phyloP scores from a whole-genome alignment of 2,329 filamentous ascomycete species.

The Colletotrichum higginsianum region DNA sequence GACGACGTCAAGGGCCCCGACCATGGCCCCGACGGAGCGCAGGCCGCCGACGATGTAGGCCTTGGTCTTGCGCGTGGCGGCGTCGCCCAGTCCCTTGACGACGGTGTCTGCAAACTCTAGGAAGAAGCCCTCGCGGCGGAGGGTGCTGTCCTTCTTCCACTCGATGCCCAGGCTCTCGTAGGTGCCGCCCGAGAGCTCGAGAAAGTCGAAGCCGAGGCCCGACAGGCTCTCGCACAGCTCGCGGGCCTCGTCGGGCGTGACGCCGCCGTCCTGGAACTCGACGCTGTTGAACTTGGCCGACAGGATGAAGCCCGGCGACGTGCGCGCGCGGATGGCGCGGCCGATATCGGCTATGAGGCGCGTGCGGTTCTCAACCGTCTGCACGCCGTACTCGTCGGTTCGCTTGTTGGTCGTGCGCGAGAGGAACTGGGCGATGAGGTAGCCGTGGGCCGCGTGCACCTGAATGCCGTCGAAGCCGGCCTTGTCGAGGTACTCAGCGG shows the following conservation, averaged over 20 bases:
- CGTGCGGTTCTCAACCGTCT: conserved; percentile 59
- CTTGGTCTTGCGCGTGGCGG: conserved; percentile 58
- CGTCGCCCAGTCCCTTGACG: conserved; percentile 51
- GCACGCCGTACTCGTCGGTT: conserved; percentile 65
- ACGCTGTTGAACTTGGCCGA: conserved; percentile 72
- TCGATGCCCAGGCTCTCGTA: conserved; percentile 68
- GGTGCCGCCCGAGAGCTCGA: conserved; percentile 73
- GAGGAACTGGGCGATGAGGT: conserved; percentile 68
- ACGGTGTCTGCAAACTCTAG: conserved; percentile 71
- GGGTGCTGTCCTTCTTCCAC: conserved; percentile 68
- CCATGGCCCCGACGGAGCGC: conserved; percentile 69
- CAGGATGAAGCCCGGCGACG: conserved; percentile 57
- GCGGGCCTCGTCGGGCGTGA: conserved; percentile 65
- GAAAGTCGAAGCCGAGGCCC: conserved; percentile 66
- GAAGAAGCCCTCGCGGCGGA: conserved; percentile 72
- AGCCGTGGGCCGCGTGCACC: conserved; percentile 69
- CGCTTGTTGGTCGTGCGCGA: conserved; percentile 64
- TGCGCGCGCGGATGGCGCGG: conserved; percentile 50
- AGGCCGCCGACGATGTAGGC: conserved; percentile 73
- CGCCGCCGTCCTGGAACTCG: conserved; percentile 68
- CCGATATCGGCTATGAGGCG: conserved; percentile 62
- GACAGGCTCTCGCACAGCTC: conserved; percentile 64
- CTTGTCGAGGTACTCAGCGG: conserved; percentile 73
- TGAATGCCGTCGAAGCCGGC: conserved; percentile 71
- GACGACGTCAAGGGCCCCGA: conserved; percentile 67